phyloP scores from a whole-genome alignment of 73 alveolate species.

The Paramecium biaurelia region DNA sequence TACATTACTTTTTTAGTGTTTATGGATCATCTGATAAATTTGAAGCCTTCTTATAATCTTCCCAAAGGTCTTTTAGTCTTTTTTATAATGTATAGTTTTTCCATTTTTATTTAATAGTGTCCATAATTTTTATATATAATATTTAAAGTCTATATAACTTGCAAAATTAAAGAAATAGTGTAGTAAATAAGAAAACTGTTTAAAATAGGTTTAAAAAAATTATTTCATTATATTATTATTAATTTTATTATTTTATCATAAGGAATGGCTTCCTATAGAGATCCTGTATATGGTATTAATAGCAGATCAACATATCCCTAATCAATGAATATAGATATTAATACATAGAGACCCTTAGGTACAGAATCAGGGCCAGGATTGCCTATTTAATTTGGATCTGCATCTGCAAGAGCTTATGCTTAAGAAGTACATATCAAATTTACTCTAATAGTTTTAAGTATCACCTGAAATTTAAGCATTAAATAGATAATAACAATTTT shows the following conservation, averaged over 20 bases:
- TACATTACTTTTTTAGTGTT: neutral
- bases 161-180: neutral
- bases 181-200: neutral
- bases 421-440: neutral
- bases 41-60: conserved; percentile 7
- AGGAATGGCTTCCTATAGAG: neutral
- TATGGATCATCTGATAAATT: conserved; percentile 12
- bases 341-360: neutral
- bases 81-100: conserved; percentile 4
- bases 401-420: conserved; percentile 22
- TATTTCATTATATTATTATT: neutral
- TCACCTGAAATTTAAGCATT: neutral
- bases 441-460: neutral
- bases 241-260: neutral
- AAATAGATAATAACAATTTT: neutral
- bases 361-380: neutral
- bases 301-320: neutral
- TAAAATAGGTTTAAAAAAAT: neutral
- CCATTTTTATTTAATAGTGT: conserved; percentile 43
- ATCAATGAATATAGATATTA: neutral
- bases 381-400: neutral
- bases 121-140: conserved; percentile 21
- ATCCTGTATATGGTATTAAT: neutral
- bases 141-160: neutral
- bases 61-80: conserved; percentile 36